Percentiles rank a stretch among this genome's conserved stretches.
Evolutionary conservation across 2,329 filamentous ascomycete species (phyloP).

Genomic region (Colletotrichum caudatum): DNA sequence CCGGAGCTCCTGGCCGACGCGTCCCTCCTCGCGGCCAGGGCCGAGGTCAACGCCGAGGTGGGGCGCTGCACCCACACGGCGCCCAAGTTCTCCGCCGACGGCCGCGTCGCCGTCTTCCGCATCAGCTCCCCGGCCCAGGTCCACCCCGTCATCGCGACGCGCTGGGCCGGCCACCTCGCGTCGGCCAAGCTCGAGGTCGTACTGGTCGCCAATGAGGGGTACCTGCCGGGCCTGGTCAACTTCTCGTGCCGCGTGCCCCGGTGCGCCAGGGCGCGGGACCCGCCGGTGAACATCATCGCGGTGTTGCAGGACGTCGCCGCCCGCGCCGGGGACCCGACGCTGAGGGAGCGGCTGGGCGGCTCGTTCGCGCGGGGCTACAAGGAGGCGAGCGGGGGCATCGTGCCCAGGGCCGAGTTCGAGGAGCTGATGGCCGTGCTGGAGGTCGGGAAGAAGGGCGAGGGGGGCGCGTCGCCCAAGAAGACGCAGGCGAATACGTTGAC

Average conservation of each 20-base stretch:
- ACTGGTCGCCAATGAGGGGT: conserved; percentile 75
- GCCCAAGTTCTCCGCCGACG: conserved; percentile 73
- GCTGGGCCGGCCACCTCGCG: conserved; percentile 72
- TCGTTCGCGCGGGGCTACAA: conserved; percentile 76
- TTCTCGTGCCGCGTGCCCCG: conserved; percentile 74
- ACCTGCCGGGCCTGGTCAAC: conserved; percentile 71
- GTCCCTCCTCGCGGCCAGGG: conserved; percentile 64
- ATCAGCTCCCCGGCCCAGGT: conserved; percentile 72
- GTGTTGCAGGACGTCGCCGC: conserved; percentile 65
- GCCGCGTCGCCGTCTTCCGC: conserved; percentile 71
- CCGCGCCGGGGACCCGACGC: conserved; percentile 52
- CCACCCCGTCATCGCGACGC: conserved; percentile 75
- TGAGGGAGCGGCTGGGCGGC: conserved; percentile 66
- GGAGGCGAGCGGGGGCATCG: conserved; percentile 74
- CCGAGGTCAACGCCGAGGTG: conserved; percentile 71
- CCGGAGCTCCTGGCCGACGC: conserved; percentile 62
- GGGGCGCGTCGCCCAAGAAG: conserved; percentile 46
- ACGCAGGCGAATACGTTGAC: conserved; percentile 65
- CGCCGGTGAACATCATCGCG: conserved; percentile 73
- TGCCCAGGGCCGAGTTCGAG: conserved; percentile 71
- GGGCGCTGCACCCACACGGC: conserved; percentile 71
- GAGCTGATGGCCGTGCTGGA: conserved; percentile 71
- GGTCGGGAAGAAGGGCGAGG: conserved; percentile 65
- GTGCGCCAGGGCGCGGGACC: conserved; percentile 64
- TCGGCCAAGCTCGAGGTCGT: conserved; percentile 72